Conservation (phyloP, 2,329 filamentous ascomycete genomes). For the Penicillium sp. region DNA sequence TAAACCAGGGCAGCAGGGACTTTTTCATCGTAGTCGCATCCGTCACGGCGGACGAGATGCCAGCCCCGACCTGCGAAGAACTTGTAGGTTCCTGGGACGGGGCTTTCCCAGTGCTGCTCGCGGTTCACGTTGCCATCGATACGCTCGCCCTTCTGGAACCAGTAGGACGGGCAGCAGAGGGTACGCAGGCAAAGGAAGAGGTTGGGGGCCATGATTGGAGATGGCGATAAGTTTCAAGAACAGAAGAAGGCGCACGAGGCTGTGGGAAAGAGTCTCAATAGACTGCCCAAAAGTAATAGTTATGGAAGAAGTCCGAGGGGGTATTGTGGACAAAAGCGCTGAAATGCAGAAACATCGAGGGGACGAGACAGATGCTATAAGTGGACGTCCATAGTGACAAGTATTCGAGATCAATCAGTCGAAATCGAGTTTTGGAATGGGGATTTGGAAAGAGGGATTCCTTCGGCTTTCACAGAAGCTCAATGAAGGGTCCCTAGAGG, state of each 20-base stretch:
- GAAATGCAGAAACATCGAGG: slow-evolving; percentile 31
- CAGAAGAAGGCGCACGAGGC: slow-evolving; percentile 5
- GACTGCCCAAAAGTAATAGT: background rate
- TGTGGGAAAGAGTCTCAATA: background rate
- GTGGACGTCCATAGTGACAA: slow-evolving; percentile 41
- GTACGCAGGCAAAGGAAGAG: slow-evolving; percentile 57
- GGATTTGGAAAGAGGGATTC: slow-evolving; percentile 18
- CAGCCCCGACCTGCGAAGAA: slow-evolving; percentile 58
- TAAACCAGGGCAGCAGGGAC: slow-evolving; percentile 51
- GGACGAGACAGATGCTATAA: slow-evolving; percentile 35
- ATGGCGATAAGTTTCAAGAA: slow-evolving; percentile 10
- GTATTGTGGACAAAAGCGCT: slow-evolving; percentile 32
- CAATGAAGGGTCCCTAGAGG: slow-evolving; percentile 25
- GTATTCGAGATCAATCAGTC: slow-evolving; percentile 27
- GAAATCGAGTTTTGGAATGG: slow-evolving; percentile 26
- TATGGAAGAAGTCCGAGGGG: slow-evolving; percentile 16
- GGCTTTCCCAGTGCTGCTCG: slow-evolving; percentile 57
- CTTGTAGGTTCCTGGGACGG: slow-evolving; percentile 57
- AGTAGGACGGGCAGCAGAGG: slow-evolving; percentile 56
- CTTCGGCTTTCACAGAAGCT: slow-evolving; percentile 24
- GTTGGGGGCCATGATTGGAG: slow-evolving; percentile 55
- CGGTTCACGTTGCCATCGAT: slow-evolving; percentile 47
- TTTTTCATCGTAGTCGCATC: slow-evolving; percentile 41
- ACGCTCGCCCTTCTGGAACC: slow-evolving; percentile 52
- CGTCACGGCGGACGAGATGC: slow-evolving; percentile 55